A percentile compares a stretch with the other conserved stretches of the same genome.
These are phyloP conservation scores for Penicillium sp. DNA, from an alignment of 2,329 filamentous ascomycete genomes.

Conservation along the genomic window DNA sequence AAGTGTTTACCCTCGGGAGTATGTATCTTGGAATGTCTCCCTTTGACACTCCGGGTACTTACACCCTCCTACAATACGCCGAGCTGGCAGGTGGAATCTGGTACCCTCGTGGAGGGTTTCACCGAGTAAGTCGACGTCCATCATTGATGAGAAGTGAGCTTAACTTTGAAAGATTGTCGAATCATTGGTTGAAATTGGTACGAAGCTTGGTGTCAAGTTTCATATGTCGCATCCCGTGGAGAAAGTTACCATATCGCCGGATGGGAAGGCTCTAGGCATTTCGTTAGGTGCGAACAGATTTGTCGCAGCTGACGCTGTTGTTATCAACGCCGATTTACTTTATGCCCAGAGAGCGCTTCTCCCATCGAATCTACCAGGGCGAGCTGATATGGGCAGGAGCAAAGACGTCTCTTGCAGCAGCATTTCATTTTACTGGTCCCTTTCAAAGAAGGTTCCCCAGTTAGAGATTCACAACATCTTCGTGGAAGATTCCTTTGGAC, in stretches of 20 bases:
- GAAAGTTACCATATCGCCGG: not conserved
- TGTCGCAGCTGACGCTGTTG: conserved; percentile 2
- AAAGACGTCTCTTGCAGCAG: conserved; percentile 2
- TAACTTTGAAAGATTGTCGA: not conserved
- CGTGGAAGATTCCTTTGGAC: conserved; percentile 1
- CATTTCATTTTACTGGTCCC: conserved; percentile 7
- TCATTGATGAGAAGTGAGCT: not conserved
- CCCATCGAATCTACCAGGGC: not conserved
- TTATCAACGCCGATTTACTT: conserved; percentile 6
- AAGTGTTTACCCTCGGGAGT: conserved; percentile 4
- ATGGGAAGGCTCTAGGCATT: not conserved
- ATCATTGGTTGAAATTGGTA: not conserved
- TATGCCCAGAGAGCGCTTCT: conserved; percentile 5
- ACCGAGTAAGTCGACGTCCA: not conserved
- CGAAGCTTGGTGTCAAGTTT: not conserved
- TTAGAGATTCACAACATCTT: conserved; percentile 10
- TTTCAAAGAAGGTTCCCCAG: not conserved
- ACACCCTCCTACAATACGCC: conserved; percentile 5
- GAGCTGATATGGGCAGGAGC: not conserved
- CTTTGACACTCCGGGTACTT: conserved; percentile 3
- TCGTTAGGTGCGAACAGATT: not conserved
- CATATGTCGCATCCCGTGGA: not conserved
- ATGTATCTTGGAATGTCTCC: conserved; percentile 11
- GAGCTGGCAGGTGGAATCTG: conserved; percentile 3
- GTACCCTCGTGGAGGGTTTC: conserved; percentile 7